Evolutionary conservation across 2,329 filamentous ascomycete genomes (phyloP).

Genomic region (Penicillium sp.): DNA sequence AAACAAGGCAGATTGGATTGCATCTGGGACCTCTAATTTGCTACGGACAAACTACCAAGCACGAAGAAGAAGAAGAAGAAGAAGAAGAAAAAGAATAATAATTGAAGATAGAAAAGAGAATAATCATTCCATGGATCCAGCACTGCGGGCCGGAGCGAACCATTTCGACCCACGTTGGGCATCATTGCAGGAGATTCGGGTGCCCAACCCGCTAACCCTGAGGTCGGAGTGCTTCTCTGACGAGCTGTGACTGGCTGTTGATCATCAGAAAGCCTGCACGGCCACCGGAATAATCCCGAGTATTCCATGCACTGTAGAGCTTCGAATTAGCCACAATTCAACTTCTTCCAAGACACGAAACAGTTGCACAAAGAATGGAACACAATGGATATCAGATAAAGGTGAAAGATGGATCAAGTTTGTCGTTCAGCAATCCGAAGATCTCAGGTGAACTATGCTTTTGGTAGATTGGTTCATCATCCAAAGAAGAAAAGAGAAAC

Average conservation of each 20-base stretch:
- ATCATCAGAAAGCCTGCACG: not conserved
- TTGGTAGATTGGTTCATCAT: constrained; percentile 47
- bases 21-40: not conserved
- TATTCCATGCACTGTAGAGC: constrained; percentile 14
- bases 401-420: constrained; percentile 47
- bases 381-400: constrained; percentile 39
- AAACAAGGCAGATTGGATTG: constrained; percentile 5
- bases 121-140: constrained; percentile 15
- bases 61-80: no score
- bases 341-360: constrained; percentile 9
- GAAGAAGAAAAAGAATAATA: no score
- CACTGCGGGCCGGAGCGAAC: constrained; percentile 32
- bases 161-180: constrained; percentile 41
- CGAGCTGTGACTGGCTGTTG: not conserved
- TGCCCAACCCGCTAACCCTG: constrained; percentile 2
- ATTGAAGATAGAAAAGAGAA: not conserved
- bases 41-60: not conserved
- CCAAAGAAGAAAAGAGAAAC: constrained; percentile 10
- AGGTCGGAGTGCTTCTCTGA: not conserved
- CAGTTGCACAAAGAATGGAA: constrained; percentile 20
- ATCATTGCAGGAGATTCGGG: constrained; percentile 37
- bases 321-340: constrained; percentile 24
- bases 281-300: not conserved
- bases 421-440: constrained; percentile 50
- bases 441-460: constrained; percentile 54